Percentiles rank a stretch among this genome's conserved stretches.
Evolutionary conservation across 75 land plant species (phyloP).

Genomic region (Pinus albicaulis): DNA sequence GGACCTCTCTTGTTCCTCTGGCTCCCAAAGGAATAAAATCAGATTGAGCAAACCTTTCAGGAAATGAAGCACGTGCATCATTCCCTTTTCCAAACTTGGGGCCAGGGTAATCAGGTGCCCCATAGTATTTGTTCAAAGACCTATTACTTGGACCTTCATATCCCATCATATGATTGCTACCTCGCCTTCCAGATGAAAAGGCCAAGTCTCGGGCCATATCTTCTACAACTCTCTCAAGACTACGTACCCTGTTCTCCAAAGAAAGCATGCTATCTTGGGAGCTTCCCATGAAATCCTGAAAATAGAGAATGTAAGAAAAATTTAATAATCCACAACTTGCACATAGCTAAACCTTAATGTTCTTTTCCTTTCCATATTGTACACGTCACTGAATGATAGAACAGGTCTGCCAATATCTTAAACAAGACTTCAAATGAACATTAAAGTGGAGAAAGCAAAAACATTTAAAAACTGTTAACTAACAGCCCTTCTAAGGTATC

Average conservation of each 20-base stretch:
- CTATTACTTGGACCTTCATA: constrained; percentile 55
- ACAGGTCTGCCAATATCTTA: not conserved
- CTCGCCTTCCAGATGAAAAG: constrained; percentile 49
- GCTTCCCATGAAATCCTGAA: constrained; percentile 93
- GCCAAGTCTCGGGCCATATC: constrained; percentile 78
- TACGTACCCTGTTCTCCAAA: constrained; percentile 79
- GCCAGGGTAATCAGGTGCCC: constrained; percentile 47
- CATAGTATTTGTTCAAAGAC: constrained; percentile 44
- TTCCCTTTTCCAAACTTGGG: constrained; percentile 45
- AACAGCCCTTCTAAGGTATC: not conserved
- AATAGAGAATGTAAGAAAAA: not conserved
- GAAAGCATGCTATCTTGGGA: constrained; percentile 90
- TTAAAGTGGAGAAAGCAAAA: not conserved
- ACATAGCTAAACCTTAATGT: not conserved
- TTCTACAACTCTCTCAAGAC: constrained; percentile 93
- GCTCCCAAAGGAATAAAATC: constrained; percentile 31
- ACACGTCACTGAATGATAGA: not conserved
- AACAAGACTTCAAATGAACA: not conserved
- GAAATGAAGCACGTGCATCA: constrained; percentile 41
- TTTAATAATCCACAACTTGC: not conserved
- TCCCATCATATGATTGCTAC: constrained; percentile 29
- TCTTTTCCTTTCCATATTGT: not conserved
- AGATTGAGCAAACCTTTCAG: constrained; percentile 43
- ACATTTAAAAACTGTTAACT: not conserved
- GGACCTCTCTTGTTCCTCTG: constrained; percentile 42